Percentiles rank a stretch among this genome's conserved stretches.
These are phyloP conservation scores for Pugionium dolabratum DNA, from an alignment of 345 rosid genomes.

Conservation along the genomic window DNA sequence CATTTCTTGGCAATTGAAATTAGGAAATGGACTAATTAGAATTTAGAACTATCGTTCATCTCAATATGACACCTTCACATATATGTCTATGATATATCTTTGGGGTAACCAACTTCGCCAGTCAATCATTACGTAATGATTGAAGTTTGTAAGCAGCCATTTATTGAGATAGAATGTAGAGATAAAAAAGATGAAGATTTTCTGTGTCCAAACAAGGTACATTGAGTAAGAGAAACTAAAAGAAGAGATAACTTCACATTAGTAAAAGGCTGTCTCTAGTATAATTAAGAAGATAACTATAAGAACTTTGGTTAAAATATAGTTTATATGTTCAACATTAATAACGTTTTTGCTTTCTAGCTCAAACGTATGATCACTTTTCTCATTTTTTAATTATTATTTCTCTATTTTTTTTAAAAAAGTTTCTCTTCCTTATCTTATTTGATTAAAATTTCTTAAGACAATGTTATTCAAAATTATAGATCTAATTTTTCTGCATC, in stretches of 20 bases:
- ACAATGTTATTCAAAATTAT: no score
- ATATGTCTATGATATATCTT: no score
- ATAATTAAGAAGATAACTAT: no score
- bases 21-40: background rate
- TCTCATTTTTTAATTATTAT: no score
- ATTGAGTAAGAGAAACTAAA: background rate
- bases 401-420: no score
- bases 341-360: no score
- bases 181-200: background rate
- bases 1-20: background rate
- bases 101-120: background rate
- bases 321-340: no score
- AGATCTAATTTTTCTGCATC: no score
- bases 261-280: slow-evolving; percentile 9
- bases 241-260: slow-evolving; percentile 14
- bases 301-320: no score
- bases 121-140: background rate
- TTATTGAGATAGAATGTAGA: slow-evolving; percentile 2
- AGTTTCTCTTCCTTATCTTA: no score
- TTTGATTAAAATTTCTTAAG: no score
- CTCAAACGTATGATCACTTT: no score
- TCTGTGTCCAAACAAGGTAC: slow-evolving; percentile 20
- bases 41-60: background rate
- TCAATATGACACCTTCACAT: background rate
- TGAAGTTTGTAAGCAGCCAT: background rate